These are phyloP conservation scores for Carex pumila DNA, from an alignment of 176 grass and related monocot genomes.

Conservation along the genomic window DNA sequence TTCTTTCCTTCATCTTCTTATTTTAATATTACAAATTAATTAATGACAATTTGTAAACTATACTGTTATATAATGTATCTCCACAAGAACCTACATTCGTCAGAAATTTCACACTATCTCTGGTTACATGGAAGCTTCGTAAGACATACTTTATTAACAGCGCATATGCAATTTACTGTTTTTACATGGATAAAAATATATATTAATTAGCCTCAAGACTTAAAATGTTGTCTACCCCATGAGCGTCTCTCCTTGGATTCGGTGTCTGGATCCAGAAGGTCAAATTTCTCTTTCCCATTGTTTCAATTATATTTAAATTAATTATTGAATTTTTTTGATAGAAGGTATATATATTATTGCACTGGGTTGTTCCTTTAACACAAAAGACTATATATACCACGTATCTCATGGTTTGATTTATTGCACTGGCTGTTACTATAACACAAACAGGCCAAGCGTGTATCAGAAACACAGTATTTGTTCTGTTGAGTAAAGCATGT, in stretches of 20 bases:
- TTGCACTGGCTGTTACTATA: too few species aligned
- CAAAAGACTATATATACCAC: too few species aligned
- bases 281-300: not conserved
- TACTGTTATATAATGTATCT: not conserved
- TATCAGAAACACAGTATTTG: too few species aligned
- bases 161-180: not conserved
- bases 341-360: not conserved
- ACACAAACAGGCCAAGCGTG: too few species aligned
- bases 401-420: too few species aligned
- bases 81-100: not conserved
- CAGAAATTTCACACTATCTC: not conserved
- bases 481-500: too few species aligned
- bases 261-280: not conserved
- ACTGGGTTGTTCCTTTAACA: too few species aligned
- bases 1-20: not conserved
- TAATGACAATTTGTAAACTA: not conserved
- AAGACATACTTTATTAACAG: not conserved
- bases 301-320: not conserved
- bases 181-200: not conserved
- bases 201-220: not conserved
- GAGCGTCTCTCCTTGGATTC: not conserved
- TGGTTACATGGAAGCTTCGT: not conserved
- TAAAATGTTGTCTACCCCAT: not conserved
- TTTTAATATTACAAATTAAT: not conserved
- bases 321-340: not conserved